Base-by-base conservation (phyloP, 139 green algal species). In the Volvox reticuliferus region DNA sequence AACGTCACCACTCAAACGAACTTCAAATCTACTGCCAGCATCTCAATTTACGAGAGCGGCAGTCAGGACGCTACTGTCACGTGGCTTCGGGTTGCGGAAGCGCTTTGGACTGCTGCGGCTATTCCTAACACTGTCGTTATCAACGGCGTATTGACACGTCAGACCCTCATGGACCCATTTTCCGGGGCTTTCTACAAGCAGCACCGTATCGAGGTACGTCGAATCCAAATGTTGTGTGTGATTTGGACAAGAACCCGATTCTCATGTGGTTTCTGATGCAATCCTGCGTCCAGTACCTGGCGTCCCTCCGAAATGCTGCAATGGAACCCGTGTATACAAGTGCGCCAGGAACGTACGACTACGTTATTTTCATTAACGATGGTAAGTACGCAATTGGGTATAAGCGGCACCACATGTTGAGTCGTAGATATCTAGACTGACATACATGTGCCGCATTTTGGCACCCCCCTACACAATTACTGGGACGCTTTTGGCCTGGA, bases 341-440 rank as follows among this genome's bases (percentile, higher is more conserved):
- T 9, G 26, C 44, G 26, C 50, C 17, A n/a, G 79, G 79, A 12
- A 61, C 79, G 12, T 86, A 73, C 44, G 79, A 86, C 79, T 86
- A 86, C 50, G 50, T 86, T 9, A 32, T 63, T 30, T 86, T 86
- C 44, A 86, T 86, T 71, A 86, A 86, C 50, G 79, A 86, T 71
- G 79, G 79, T 86, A 19, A 73, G 79, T 30, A 9, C 67, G 73
- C 3, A 82, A 61, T 82, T 3, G 32, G 37, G 79, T 26, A 2
- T 68, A 28, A 85, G 79, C 2, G 12, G 33, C 32, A 22, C 73
- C 32, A 82, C 62, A 79, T 82, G 32, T 36, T 2, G n/a, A n/a
- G 18, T 33, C 79, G 68, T 55, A 9, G 5, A 55, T 55, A 55
- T 14, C 44, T 55, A 9, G 44, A 55, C 44, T 55, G 44, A 5